phyloP scores from a whole-genome alignment of 305 asterid species.

The Plantago coronopus region DNA sequence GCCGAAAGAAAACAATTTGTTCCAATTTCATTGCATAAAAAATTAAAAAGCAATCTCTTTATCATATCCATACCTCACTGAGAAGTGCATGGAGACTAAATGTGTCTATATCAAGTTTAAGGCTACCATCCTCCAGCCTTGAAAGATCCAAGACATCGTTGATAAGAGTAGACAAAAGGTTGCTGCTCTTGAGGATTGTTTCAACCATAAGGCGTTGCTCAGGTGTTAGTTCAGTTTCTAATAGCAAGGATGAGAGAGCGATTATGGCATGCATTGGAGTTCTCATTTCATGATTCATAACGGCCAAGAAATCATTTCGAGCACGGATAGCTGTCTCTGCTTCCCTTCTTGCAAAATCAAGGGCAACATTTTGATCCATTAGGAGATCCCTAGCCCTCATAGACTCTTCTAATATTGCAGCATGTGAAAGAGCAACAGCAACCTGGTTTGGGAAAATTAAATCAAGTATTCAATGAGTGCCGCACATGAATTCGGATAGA shows the following conservation, averaged over 20 bases:
- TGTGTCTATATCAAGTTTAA: slow-evolving; percentile 71
- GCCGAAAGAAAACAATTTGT: not conserved
- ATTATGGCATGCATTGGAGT: slow-evolving; percentile 98
- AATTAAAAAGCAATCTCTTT: slow-evolving; percentile 4
- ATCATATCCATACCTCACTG: slow-evolving; percentile 51
- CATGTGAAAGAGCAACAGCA: slow-evolving; percentile 96
- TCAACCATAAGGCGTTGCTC: slow-evolving; percentile 99
- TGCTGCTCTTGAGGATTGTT: slow-evolving; percentile 92
- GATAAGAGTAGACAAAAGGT: slow-evolving; percentile 87
- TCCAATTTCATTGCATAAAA: slow-evolving; percentile 5
- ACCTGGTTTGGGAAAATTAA: slow-evolving; percentile 45
- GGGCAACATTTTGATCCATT: slow-evolving; percentile 86
- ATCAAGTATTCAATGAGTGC: slow-evolving; percentile 17
- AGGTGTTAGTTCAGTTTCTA: slow-evolving; percentile 83
- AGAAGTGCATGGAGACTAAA: slow-evolving; percentile 82
- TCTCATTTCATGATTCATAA: slow-evolving; percentile 98
- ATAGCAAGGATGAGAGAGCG: slow-evolving; percentile 84
- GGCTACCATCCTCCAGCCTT: slow-evolving; percentile 96
- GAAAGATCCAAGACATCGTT: slow-evolving; percentile 98
- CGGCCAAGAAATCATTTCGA: slow-evolving; percentile 86
- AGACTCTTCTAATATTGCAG: slow-evolving; percentile 91
- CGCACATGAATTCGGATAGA: slow-evolving; percentile 4
- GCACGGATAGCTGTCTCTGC: slow-evolving; percentile 92
- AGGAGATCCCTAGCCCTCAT: slow-evolving; percentile 95
- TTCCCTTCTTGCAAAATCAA: slow-evolving; percentile 87